Evolutionary conservation across 2,329 filamentous ascomycete genomes (phyloP).

Genomic region (Esteya vermicola): DNA sequence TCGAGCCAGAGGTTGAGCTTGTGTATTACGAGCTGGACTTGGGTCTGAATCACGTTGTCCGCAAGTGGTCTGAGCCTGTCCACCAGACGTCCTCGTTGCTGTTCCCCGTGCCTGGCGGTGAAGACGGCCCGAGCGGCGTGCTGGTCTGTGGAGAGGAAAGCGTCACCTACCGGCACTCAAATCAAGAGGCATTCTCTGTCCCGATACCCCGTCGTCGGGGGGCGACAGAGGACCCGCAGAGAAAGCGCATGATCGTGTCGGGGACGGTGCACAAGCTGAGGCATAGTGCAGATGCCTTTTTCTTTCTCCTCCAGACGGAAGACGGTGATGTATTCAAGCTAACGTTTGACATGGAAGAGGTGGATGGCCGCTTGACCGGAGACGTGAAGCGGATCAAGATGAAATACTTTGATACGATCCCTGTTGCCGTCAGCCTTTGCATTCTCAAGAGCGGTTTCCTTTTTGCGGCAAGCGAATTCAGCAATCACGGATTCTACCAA

Average conservation of each 20-base stretch:
- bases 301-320: conserved; percentile 89
- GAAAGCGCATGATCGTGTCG: conserved; percentile 74
- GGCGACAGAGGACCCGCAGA: conserved; percentile 78
- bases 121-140: conserved; percentile 86
- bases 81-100: conserved; percentile 79
- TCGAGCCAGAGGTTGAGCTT: conserved; percentile 77
- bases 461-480: conserved; percentile 82
- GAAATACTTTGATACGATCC: conserved; percentile 96
- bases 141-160: conserved; percentile 89
- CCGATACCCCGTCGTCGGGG: conserved; percentile 79
- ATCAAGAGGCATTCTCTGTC: conserved; percentile 78
- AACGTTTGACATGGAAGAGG: conserved; percentile 83
- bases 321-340: conserved; percentile 97
- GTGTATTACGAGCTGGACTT: conserved; percentile 98
- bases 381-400: conserved; percentile 77
- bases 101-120: conserved; percentile 89
- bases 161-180: conserved; percentile 94
- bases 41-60: conserved; percentile 90
- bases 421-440: conserved; percentile 72
- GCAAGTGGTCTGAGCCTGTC: conserved; percentile 90
- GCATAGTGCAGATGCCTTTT: conserved; percentile 70
- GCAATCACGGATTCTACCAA: conserved; percentile 90
- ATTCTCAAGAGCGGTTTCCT: conserved; percentile 94
- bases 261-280: conserved; percentile 96
- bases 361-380: conserved; percentile 61